Conservation (phyloP, 164 flowering plant species). For the Nymphaea thermarum region DNA sequence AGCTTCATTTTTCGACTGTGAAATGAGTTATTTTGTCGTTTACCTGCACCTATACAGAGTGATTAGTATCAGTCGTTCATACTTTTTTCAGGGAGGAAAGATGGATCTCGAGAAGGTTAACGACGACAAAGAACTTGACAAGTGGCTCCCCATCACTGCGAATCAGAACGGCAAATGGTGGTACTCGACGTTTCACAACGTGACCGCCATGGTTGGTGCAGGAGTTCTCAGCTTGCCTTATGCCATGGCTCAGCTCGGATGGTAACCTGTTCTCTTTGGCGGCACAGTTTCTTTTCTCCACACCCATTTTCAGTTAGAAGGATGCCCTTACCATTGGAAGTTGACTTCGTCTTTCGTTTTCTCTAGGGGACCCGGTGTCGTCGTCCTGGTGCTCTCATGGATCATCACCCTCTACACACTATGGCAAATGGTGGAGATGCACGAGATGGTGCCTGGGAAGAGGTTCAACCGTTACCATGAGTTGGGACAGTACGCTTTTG, state of each 20-base stretch:
- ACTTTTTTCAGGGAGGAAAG: not conserved
- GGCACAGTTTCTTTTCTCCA: too few species aligned
- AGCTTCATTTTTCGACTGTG: too few species aligned
- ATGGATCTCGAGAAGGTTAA: not conserved
- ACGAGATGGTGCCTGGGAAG: conserved; percentile 53
- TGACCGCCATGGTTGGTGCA: conserved; percentile 67
- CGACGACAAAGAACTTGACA: conserved; percentile 24
- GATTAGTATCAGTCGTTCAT: too few species aligned
- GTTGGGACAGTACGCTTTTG: conserved; percentile 55
- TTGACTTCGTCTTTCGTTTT: not conserved
- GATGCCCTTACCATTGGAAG: too few species aligned
- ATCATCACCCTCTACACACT: conserved; percentile 43
- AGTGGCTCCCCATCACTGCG: conserved; percentile 56
- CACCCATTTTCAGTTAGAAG: too few species aligned
- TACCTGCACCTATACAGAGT: too few species aligned
- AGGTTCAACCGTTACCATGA: conserved; percentile 55
- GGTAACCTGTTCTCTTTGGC: conserved; percentile 17
- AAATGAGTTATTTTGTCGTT: too few species aligned
- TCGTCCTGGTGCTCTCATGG: conserved; percentile 27
- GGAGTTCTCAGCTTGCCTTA: conserved; percentile 54
- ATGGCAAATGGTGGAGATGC: conserved; percentile 61
- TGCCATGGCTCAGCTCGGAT: conserved; percentile 56
- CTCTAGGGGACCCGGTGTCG: conserved; percentile 18
- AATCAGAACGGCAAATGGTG: conserved; percentile 47
- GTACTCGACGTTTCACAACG: conserved; percentile 61